Evolutionary conservation across 805 yeast genomes (phyloP).

Genomic region (Candida lessepsii): DNA sequence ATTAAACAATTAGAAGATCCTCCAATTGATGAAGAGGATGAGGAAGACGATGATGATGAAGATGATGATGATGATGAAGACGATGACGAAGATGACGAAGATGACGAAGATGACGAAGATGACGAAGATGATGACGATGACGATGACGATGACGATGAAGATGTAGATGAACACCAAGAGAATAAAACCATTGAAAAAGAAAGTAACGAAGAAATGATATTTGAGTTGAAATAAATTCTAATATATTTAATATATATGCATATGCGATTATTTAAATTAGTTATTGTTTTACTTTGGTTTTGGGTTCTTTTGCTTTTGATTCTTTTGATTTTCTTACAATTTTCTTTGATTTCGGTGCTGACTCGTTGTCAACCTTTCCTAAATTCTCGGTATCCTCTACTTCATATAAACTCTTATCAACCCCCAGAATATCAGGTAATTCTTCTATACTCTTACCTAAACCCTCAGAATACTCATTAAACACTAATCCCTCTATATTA

Average conservation of each 20-base stretch:
- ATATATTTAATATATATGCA: conserved; percentile 1
- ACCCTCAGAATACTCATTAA: conserved; percentile 1
- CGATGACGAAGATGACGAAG: conserved; percentile 38
- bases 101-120: conserved; percentile 39
- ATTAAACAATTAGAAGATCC: conserved; percentile 26
- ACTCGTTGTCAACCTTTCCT: neutral
- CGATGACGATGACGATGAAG: conserved; percentile 16
- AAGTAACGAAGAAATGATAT: conserved; percentile 22
- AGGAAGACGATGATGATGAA: conserved; percentile 35
- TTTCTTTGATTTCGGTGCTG: too few species aligned
- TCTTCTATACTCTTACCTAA: neutral
- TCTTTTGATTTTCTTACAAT: neutral
- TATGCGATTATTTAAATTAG: too few species aligned
- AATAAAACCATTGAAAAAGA: conserved; percentile 1
- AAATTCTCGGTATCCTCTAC: too few species aligned
- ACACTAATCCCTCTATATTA: conserved; percentile 2
- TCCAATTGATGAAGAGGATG: conserved; percentile 23
- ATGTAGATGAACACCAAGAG: conserved; percentile 10
- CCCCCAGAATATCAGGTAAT: conserved; percentile 3
- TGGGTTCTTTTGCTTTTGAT: neutral
- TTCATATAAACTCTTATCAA: neutral
- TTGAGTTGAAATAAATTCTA: conserved; percentile 17
- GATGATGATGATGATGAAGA: conserved; percentile 39
- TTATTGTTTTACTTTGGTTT: too few species aligned
- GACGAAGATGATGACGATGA: conserved; percentile 30